Conservation (phyloP, 306 rosid genomes). For the Rosa persica region DNA sequence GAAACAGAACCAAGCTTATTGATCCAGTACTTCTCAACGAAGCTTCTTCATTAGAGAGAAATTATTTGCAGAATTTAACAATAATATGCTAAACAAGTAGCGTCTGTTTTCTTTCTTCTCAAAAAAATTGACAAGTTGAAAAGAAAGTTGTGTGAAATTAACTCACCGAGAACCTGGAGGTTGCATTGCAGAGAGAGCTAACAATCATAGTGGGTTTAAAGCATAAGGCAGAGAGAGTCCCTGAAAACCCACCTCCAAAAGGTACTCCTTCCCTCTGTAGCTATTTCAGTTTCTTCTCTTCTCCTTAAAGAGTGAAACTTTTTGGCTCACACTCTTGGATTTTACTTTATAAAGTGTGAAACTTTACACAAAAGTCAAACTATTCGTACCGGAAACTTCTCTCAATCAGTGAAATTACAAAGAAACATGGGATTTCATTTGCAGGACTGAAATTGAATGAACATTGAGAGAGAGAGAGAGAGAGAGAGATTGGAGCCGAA, state of each 20-base stretch:
- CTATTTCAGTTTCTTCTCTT: background rate
- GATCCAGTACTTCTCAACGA: background rate
- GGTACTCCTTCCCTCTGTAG: background rate
- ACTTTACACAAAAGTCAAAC: conserved; percentile 3
- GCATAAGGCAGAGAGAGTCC: background rate
- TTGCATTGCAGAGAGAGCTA: conserved; percentile 77
- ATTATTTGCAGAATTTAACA: background rate
- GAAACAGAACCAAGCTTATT: background rate
- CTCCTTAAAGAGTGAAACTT: background rate
- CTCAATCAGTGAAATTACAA: conserved; percentile 5
- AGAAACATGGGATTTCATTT: conserved; percentile 6
- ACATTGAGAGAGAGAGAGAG: background rate
- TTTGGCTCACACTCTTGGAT: background rate
- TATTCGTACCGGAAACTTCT: background rate
- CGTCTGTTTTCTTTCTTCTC: background rate
- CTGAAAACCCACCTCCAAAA: conserved; percentile 21
- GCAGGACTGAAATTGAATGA: background rate
- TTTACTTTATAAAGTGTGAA: conserved; percentile 6
- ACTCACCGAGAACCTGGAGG: conserved; percentile 70
- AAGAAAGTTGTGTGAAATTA: background rate
- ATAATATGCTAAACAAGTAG: background rate
- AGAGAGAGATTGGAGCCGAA: background rate
- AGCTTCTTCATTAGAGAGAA: background rate
- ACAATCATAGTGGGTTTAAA: conserved; percentile 47
- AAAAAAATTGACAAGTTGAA: background rate